Evolutionary conservation across 1,284 basidiomycete species (phyloP).

Genomic region (Apiotrichum laibachii): DNA sequence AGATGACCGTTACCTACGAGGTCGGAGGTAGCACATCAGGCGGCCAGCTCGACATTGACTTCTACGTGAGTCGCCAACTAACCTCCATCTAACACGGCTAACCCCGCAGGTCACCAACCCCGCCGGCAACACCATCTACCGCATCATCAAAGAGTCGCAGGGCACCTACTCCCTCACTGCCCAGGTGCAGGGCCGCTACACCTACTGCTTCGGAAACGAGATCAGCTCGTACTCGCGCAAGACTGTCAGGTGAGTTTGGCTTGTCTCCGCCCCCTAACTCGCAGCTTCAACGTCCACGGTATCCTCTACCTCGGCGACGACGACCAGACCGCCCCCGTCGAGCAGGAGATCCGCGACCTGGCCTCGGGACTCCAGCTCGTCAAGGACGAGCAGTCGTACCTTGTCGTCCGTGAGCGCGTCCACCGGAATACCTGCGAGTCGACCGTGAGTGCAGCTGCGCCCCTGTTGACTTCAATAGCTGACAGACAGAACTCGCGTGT

Average conservation of each 20-base stretch:
- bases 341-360: conserved; percentile 89
- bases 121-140: conserved; percentile 63
- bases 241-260: conserved; percentile 70
- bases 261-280: neutral
- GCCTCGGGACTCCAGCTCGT: conserved; percentile 80
- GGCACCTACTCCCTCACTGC: conserved; percentile 87
- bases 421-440: conserved; percentile 70
- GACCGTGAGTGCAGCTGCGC: conserved; percentile 39
- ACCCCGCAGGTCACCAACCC: conserved; percentile 71
- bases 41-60: conserved; percentile 95
- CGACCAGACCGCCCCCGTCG: conserved; percentile 77
- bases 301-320: conserved; percentile 65
- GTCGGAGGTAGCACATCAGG: conserved; percentile 72
- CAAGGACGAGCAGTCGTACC: conserved; percentile 99
- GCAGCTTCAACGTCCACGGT: conserved; percentile 97
- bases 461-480: neutral
- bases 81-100: neutral
- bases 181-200: conserved; percentile 77
- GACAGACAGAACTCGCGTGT: conserved; percentile 73
- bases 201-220: conserved; percentile 98
- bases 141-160: conserved; percentile 81
- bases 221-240: conserved; percentile 95
- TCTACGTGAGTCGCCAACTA: conserved; percentile 63
- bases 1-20: conserved; percentile 99
- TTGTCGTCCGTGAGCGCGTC: conserved; percentile 86